phyloP scores from a whole-genome alignment of 1,284 basidiomycete genomes.

The Irpex rosettiformis region DNA sequence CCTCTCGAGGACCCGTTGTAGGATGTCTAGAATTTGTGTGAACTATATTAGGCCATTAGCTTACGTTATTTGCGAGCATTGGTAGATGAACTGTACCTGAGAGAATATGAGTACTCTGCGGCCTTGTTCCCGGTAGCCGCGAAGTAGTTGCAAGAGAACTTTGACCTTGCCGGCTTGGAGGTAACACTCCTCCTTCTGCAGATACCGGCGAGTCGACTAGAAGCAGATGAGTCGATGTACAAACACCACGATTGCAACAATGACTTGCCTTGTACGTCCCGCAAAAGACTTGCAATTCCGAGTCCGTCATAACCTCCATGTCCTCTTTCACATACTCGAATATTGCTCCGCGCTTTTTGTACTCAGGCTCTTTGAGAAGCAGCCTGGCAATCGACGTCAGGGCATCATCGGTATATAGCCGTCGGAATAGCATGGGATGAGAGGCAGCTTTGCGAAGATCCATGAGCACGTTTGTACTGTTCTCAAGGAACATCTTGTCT shows the following conservation, averaged over 20 bases:
- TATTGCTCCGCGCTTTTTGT: slow-evolving; percentile 73
- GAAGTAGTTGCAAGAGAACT: slow-evolving; percentile 70
- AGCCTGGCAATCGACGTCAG: slow-evolving; percentile 77
- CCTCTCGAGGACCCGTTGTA: slow-evolving; percentile 82
- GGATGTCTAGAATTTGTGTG: slow-evolving; percentile 92
- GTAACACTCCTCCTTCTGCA: slow-evolving; percentile 76
- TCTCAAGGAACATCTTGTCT: slow-evolving; percentile 72
- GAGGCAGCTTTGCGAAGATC: slow-evolving; percentile 93
- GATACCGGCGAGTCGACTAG: slow-evolving; percentile 78
- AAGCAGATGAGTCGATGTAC: slow-evolving; percentile 1
- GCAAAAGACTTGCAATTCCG: slow-evolving; percentile 84
- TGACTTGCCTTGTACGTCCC: slow-evolving; percentile 71
- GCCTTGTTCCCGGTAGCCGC: slow-evolving; percentile 64
- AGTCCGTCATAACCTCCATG: slow-evolving; percentile 93
- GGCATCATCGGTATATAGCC: slow-evolving; percentile 75
- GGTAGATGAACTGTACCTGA: slow-evolving; percentile 51
- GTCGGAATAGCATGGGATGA: slow-evolving; percentile 94
- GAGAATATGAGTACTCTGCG: slow-evolving; percentile 93
- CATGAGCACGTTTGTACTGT: slow-evolving; percentile 91
- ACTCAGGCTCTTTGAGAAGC: slow-evolving; percentile 89
- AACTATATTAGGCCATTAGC: slow-evolving; percentile 50
- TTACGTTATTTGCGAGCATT: neutral
- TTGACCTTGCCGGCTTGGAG: slow-evolving; percentile 89
- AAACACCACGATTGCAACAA: neutral
- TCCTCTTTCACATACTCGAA: slow-evolving; percentile 87